phyloP scores from a whole-genome alignment of 1,284 basidiomycete genomes.

The Trametes sp. region DNA sequence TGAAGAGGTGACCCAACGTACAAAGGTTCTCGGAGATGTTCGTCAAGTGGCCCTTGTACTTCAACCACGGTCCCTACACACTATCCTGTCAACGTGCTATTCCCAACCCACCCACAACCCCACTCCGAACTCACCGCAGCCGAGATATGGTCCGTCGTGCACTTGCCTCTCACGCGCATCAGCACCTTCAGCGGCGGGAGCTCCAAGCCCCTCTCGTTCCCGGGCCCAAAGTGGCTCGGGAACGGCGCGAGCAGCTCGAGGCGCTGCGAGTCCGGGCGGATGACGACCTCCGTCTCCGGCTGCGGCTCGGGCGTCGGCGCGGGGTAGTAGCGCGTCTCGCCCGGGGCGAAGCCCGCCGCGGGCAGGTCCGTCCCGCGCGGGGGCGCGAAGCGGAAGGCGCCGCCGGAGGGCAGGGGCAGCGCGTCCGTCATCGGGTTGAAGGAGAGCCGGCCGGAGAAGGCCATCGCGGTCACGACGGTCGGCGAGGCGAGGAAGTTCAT shows the following conservation, averaged over 20 bases:
- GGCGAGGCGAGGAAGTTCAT: slow-evolving; percentile 99
- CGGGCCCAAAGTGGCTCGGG: slow-evolving; percentile 72
- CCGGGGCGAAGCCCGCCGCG: slow-evolving; percentile 81
- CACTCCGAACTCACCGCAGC: slow-evolving; percentile 79
- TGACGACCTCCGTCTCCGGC: slow-evolving; percentile 82
- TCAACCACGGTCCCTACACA: slow-evolving; percentile 90
- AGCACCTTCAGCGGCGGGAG: slow-evolving; percentile 85
- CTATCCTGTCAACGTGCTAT: neutral
- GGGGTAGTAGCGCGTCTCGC: slow-evolving; percentile 85
- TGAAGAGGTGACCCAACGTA: slow-evolving; percentile 51
- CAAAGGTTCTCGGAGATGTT: slow-evolving; percentile 97
- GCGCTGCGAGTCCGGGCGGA: slow-evolving; percentile 83
- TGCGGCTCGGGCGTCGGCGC: slow-evolving; percentile 76
- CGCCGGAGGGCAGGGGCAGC: slow-evolving; percentile 78
- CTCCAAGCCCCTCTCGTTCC: slow-evolving; percentile 71
- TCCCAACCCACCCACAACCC: slow-evolving; percentile 11
- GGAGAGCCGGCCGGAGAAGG: slow-evolving; percentile 93
- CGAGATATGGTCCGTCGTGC: slow-evolving; percentile 98
- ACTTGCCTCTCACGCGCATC: slow-evolving; percentile 95
- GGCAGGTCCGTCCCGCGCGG: slow-evolving; percentile 91
- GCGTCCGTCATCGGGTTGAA: slow-evolving; percentile 95
- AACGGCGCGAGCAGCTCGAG: slow-evolving; percentile 93
- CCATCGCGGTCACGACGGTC: slow-evolving; percentile 96
- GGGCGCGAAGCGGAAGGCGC: slow-evolving; percentile 86
- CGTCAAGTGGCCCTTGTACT: slow-evolving; percentile 96